Evolutionary conservation across 2,329 filamentous ascomycete genomes (phyloP).

Genomic region (Cryphonectria carpinicola): DNA sequence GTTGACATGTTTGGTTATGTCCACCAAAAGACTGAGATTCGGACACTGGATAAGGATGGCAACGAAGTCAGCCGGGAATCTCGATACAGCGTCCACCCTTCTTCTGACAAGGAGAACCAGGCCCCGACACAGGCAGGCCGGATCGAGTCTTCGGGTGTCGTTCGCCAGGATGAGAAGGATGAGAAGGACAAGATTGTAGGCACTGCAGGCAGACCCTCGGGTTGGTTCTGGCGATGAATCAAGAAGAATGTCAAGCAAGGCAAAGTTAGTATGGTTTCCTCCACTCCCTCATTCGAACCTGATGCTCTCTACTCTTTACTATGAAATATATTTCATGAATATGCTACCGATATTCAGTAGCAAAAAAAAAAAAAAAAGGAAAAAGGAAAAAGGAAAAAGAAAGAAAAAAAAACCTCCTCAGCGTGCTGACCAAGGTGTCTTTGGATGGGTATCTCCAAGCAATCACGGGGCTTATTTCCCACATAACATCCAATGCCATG

Average conservation of each 20-base stretch:
- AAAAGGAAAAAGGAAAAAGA: neutral
- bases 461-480: neutral
- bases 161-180: slow-evolving; percentile 24
- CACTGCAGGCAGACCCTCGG: slow-evolving; percentile 17
- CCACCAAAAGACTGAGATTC: slow-evolving; percentile 47
- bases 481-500: neutral
- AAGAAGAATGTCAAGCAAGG: neutral
- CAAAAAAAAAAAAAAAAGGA: neutral
- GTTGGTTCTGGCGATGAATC: slow-evolving; percentile 32
- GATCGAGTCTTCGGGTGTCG: neutral
- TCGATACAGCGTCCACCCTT: slow-evolving; percentile 35
- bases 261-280: neutral
- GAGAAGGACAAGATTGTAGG: slow-evolving; percentile 24
- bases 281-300: neutral
- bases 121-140: neutral
- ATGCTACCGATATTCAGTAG: neutral
- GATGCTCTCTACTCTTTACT: neutral
- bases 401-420: neutral
- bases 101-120: neutral
- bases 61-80: slow-evolving; percentile 46
- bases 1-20: slow-evolving; percentile 49
- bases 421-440: neutral
- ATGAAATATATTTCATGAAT: neutral
- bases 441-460: neutral
- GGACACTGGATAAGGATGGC: slow-evolving; percentile 46